Percentiles rank a stretch among this genome's conserved stretches.
Evolutionary conservation across 1,284 basidiomycete species (phyloP).

Genomic region (Gomphus sp.): DNA sequence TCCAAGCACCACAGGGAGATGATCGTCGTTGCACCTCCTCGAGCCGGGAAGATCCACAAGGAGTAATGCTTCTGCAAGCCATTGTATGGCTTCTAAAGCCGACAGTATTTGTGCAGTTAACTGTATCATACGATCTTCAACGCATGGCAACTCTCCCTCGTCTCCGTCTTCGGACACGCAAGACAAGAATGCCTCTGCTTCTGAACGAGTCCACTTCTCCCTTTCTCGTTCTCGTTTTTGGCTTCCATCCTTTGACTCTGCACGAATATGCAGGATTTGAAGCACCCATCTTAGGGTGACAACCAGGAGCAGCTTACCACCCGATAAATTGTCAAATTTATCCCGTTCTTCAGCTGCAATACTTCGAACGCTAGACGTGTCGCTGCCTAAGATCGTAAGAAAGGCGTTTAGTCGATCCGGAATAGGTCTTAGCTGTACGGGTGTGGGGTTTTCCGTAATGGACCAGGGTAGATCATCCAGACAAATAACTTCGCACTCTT

Average conservation of each 20-base stretch:
- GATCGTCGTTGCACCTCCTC: conserved; percentile 15
- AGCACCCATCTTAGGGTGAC: conserved; percentile 56
- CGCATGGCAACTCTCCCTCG: conserved; percentile 19
- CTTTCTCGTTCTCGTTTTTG: conserved; percentile 42
- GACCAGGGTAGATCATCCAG: conserved; percentile 25
- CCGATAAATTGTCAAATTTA: background rate
- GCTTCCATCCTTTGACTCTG: conserved; percentile 21
- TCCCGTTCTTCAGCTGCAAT: conserved; percentile 28
- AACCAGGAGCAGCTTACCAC: conserved; percentile 32
- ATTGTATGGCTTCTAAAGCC: conserved; percentile 48
- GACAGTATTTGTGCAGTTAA: conserved; percentile 59
- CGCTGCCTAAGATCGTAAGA: conserved; percentile 48
- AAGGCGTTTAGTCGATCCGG: conserved; percentile 49
- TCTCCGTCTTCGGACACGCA: conserved; percentile 27
- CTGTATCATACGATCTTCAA: conserved; percentile 58
- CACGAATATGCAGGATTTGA: conserved; percentile 37
- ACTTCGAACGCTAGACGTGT: conserved; percentile 35
- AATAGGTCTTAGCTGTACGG: conserved; percentile 36
- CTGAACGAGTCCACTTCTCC: conserved; percentile 61
- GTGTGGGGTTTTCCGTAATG: conserved; percentile 18
- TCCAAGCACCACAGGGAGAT: background rate
- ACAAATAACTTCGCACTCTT: conserved; percentile 42
- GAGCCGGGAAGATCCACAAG: conserved; percentile 37
- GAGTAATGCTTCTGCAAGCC: conserved; percentile 52
- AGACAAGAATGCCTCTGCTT: conserved; percentile 56